Evolutionary conservation across 2,329 filamentous ascomycete genomes (phyloP).

Genomic region (Elsinoe necatrix): DNA sequence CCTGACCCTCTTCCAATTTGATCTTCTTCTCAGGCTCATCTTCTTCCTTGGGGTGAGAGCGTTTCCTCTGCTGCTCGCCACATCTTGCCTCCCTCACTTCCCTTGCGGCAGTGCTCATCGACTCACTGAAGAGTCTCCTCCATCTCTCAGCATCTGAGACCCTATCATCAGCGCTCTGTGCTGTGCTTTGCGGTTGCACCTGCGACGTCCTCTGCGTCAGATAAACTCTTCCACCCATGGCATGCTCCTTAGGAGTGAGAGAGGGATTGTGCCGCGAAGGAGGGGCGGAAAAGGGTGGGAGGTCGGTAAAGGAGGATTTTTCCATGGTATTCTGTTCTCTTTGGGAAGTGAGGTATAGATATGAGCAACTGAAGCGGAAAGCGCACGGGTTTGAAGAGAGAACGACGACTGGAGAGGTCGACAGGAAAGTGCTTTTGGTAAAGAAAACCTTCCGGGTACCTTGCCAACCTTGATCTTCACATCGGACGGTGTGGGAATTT

Average conservation of each 20-base stretch:
- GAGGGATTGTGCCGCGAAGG: not conserved
- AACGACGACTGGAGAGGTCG: too few species aligned
- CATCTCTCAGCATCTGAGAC: not conserved
- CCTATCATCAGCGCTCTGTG: too few species aligned
- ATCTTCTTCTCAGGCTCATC: not conserved
- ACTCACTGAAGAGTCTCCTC: not conserved
- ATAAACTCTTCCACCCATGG: not conserved
- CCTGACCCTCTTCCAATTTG: not conserved
- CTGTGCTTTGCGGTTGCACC: not conserved
- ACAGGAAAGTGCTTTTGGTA: too few species aligned
- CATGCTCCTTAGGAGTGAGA: not conserved
- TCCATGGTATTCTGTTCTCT: not conserved
- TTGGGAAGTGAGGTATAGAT: not conserved
- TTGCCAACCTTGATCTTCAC: too few species aligned
- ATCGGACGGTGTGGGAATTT: too few species aligned
- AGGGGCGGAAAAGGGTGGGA: not conserved
- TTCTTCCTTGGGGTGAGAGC: not conserved
- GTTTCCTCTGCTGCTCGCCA: not conserved
- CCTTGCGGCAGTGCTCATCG: not conserved
- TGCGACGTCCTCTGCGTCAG: not conserved
- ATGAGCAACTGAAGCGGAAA: not conserved
- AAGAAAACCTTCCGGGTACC: too few species aligned
- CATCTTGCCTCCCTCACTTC: not conserved
- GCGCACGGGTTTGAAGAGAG: not conserved
- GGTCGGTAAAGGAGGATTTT: not conserved